Evolutionary conservation across 164 flowering plant genomes (phyloP).

Genomic region (Chloranthus sessilifolius): DNA sequence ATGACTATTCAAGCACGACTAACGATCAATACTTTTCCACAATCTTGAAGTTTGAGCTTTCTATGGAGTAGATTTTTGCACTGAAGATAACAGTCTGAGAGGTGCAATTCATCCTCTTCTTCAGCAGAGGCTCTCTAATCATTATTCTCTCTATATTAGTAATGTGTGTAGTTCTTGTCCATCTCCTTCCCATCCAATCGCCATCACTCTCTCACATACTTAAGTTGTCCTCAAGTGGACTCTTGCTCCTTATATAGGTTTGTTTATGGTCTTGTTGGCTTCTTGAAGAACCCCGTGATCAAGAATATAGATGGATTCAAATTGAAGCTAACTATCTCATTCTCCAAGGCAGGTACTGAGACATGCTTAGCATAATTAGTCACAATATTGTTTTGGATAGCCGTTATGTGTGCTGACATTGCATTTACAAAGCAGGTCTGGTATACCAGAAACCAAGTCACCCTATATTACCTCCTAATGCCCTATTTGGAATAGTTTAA

Average conservation of each 20-base stretch:
- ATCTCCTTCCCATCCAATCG: too few relatives aligned
- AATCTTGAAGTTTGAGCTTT: too few relatives aligned
- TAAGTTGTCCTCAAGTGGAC: conserved; percentile 87
- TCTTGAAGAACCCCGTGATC: conserved; percentile 75
- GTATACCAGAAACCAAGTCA: conserved; percentile 84
- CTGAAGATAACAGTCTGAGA: too few relatives aligned
- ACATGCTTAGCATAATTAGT: conserved; percentile 60
- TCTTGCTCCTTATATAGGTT: conserved; percentile 70
- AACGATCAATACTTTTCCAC: too few relatives aligned
- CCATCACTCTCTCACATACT: too few relatives aligned
- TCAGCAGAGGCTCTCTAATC: too few relatives aligned
- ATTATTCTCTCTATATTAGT: too few relatives aligned
- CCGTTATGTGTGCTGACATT: conserved; percentile 63
- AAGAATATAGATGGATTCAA: conserved; percentile 91
- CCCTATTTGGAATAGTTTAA: conserved; percentile 95
- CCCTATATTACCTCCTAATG: conserved; percentile 77
- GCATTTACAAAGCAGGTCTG: conserved; percentile 94
- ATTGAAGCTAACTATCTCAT: conserved; percentile 58
- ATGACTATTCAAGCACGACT: conserved; percentile 79
- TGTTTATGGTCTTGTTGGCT: conserved; percentile 59
- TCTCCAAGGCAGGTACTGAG: conserved; percentile 58
- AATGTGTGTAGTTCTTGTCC: too few relatives aligned
- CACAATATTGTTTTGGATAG: conserved; percentile 67
- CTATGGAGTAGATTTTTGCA: too few relatives aligned
- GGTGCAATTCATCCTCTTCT: too few relatives aligned